Conservation (phyloP, 106 monocot species). For the Dendrobium catenatum region DNA sequence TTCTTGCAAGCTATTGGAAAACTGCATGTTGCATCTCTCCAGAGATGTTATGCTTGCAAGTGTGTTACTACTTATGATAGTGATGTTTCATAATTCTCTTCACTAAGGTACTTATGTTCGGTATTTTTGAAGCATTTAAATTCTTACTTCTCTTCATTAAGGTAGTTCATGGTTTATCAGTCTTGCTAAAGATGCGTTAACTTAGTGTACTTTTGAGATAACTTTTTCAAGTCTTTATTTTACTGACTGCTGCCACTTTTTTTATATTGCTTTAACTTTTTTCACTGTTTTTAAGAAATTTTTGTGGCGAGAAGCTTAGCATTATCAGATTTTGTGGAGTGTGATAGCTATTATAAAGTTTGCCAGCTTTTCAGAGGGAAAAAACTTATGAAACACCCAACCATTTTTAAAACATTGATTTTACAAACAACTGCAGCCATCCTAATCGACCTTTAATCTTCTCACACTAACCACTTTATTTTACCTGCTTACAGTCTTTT, state of each 20-base stretch:
- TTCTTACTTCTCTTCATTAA: background rate
- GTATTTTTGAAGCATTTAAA: background rate
- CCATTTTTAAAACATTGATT: background rate
- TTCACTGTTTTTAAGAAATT: too few relatives aligned
- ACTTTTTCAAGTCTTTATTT: too few relatives aligned
- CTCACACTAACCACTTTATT: background rate
- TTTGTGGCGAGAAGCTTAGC: too few relatives aligned
- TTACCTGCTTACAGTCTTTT: background rate
- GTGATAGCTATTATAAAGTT: too few relatives aligned
- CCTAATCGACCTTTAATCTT: background rate
- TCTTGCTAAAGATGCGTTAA: background rate
- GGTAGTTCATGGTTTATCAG: background rate
- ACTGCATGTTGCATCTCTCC: background rate
- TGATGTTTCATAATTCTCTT: background rate
- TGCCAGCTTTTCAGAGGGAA: too few relatives aligned
- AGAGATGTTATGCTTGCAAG: background rate
- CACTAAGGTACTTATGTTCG: slow-evolving; percentile 5
- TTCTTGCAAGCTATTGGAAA: background rate
- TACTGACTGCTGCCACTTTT: too few relatives aligned
- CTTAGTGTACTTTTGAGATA: too few relatives aligned
- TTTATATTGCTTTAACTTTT: too few relatives aligned
- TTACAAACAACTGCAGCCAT: background rate
- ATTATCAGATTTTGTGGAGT: too few relatives aligned
- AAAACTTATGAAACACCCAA: too few relatives aligned
- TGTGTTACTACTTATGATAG: background rate